These are phyloP conservation scores for Pseudogymnoascus sp. DNA, from an alignment of 2,329 filamentous ascomycete species.

Conservation along the genomic window DNA sequence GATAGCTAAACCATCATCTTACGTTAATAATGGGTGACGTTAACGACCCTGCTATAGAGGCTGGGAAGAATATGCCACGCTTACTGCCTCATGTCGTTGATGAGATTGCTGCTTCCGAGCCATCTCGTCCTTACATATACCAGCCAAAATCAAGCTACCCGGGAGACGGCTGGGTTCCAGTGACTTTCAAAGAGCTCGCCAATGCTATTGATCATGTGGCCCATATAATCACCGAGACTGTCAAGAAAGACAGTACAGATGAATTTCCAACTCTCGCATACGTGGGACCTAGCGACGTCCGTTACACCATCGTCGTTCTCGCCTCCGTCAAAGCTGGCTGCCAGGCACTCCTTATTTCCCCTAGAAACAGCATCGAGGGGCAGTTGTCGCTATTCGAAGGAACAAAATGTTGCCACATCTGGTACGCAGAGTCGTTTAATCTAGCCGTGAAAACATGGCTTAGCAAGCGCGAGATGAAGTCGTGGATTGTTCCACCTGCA, in stretches of 20 bases:
- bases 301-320: slow-evolving; percentile 16
- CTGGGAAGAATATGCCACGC: slow-evolving; percentile 16
- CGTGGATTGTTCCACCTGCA: background rate
- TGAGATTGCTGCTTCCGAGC: slow-evolving; percentile 29
- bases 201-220: slow-evolving; percentile 36
- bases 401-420: slow-evolving; percentile 2
- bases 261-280: slow-evolving; percentile 35
- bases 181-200: slow-evolving; percentile 33
- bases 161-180: slow-evolving; percentile 33
- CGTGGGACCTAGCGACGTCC: slow-evolving; percentile 32
- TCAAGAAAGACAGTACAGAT: slow-evolving; percentile 10
- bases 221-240: slow-evolving; percentile 26
- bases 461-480: background rate
- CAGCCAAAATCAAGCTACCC: slow-evolving; percentile 31
- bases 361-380: slow-evolving; percentile 29
- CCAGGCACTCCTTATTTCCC: slow-evolving; percentile 29
- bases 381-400: slow-evolving; percentile 28
- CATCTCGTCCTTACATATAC: slow-evolving; percentile 30
- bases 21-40: background rate
- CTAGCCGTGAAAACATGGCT: background rate
- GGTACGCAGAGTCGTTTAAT: background rate
- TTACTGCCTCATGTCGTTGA: slow-evolving; percentile 34
- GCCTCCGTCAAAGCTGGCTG: slow-evolving; percentile 30
- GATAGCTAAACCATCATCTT: background rate
- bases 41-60: background rate